phyloP scores from a whole-genome alignment of 2,329 filamentous ascomycete species.

The Aureobasidium subglaciale region DNA sequence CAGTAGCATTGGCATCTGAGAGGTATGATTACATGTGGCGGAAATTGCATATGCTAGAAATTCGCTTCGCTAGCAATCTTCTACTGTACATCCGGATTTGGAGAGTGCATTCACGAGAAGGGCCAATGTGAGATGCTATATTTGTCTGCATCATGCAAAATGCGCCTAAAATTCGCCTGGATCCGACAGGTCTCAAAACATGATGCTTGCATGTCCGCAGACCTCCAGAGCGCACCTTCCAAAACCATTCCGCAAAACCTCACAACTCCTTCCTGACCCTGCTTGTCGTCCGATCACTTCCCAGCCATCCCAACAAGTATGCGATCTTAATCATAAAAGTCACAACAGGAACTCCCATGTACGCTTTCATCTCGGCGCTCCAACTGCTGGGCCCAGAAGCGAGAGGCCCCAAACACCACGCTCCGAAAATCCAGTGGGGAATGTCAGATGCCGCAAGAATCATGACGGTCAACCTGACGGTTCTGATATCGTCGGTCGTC shows the following conservation, averaged over 20 bases:
- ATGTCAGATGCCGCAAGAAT: constrained; percentile 7
- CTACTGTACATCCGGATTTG: too few relatives aligned
- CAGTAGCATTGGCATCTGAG: neutral
- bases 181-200: neutral
- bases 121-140: neutral
- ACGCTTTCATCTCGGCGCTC: constrained; percentile 9
- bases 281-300: neutral
- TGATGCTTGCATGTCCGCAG: neutral
- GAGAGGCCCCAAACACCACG: constrained; percentile 8
- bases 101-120: neutral
- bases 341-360: constrained; percentile 6
- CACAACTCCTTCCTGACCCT: neutral
- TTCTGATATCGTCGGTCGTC: constrained; percentile 3
- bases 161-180: neutral
- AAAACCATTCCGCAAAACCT: neutral
- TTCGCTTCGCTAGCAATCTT: too few relatives aligned
- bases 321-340: constrained; percentile 7
- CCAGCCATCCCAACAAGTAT: constrained; percentile 2
- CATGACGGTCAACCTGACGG: constrained; percentile 6
- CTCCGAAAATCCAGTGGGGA: neutral
- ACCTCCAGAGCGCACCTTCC: neutral
- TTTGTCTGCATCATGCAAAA: neutral
- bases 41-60: neutral
- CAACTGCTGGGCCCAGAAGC: neutral
- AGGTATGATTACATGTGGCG: neutral